Base-by-base conservation (phyloP, 345 rosid species). In the Noccaea bulbosa region DNA sequence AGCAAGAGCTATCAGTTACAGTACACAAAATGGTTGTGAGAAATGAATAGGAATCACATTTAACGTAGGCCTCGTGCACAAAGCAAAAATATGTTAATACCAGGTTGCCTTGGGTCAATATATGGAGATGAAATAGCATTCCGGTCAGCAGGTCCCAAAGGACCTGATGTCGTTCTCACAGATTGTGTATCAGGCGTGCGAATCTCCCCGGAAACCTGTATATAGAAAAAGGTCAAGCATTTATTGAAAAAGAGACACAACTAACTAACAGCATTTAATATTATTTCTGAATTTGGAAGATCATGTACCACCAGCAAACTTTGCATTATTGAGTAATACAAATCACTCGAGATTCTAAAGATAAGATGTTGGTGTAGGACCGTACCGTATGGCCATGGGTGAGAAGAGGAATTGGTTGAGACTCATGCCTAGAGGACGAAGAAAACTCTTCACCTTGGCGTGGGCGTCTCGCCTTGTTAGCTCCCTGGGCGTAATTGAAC, bases 121-220 rank as follows among this genome's bases (percentile, higher is more conserved):
- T 92, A 95, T 72, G 97, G 96, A 69, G 97, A 91, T n/a, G 98
- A 87, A 30, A 76, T 79, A 47, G 76, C 80, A 75, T 89, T 81
- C 86, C 82, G 92, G 70, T 90, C 99, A 57, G 88, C 11, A 71
- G 98, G 98, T 38, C 98, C 97, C 79, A 95, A 80, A 60, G 99
- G 99, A 75, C 98, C 99, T 17, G 98, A 95, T 33, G 97, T 95
- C 68, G 99, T 95, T 80, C 99, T 77, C 14, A 92, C 96, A 60
- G 97, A 95, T 66, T 92, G 97, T 51, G 80, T 87, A 77, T 87
- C 99, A 62, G 92, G 92, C 44, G 97, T 87, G 72, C 89, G 96
- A 78, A 95, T 88, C 81, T 95, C 99, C 46, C 99, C 98, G 78
- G 98, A 95, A 75, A 90, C 90, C 99, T 92, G 80, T 59, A 52